Evolutionary conservation across 176 grass and related monocot species (phyloP), one percentile per base, ranked within the genome.

Genomic region (Eragrostis nindensis): DNA sequence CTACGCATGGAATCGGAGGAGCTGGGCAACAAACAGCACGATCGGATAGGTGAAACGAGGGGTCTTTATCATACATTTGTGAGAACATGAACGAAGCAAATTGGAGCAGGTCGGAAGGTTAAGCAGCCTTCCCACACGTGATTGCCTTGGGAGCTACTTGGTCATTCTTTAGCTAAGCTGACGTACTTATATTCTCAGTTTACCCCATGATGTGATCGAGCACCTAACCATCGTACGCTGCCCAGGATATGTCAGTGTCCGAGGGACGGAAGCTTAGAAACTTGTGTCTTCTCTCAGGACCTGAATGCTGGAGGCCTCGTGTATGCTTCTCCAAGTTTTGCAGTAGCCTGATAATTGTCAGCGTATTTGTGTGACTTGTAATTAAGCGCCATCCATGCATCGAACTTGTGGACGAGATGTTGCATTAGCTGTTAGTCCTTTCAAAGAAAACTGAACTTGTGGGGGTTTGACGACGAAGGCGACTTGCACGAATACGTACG

Each of bases 11-110:
- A 1, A 36, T 36, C 32, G 32, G 32, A 83, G 30, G 45, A 26
- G 30, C 3, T 3, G 5, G 22, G 16, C 67, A 81, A 44, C 39
- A 65, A 54, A 16, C 1, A 67, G 8, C 16, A 44, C 36, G 27
- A 41, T 53, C 26, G 15, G 81, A 43, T 66, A 66, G 11, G 47
- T 38, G 62, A n/a, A 68, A 75, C n/a, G n/a, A n/a, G n/a, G n/a
- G n/a, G n/a, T 36, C 32, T 36, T 36, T 36, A 36, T 36, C 32
- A 4, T 36, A 36, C 32, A 36, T 36, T 36, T 36, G 32, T 36
- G 32, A 36, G 32, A 36, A 36, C 32, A 2, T 36, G 32, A 36
- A 36, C 32, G 32, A 36, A 36, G 32, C 32, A 36, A 36, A 36
- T 36, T 36, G 32, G 32, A 36, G 32, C 4, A 36, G 32, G 32